These are phyloP conservation scores for Caryopteris hybrid DNA, from an alignment of 305 asterid genomes.

Conservation along the genomic window DNA sequence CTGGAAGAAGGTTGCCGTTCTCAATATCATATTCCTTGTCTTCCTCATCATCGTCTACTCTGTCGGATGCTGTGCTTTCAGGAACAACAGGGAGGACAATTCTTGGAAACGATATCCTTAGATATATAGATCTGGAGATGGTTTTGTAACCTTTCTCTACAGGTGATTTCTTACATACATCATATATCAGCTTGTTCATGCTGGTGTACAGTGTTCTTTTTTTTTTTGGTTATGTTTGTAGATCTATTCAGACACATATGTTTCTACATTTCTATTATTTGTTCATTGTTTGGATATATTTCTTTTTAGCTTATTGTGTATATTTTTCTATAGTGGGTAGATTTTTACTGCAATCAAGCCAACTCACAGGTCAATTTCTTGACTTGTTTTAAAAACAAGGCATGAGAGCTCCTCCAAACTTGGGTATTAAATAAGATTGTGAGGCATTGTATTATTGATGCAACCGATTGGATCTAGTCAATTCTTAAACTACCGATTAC, in stretches of 20 bases:
- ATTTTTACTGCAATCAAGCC: neutral
- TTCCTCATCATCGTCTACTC: constrained; percentile 83
- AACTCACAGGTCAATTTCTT: neutral
- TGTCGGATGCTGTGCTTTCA: constrained; percentile 86
- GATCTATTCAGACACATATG: neutral
- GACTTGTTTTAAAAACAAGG: neutral
- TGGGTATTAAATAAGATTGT: no score
- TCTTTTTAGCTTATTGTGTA: neutral
- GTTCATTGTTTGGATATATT: neutral
- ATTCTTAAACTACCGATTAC: no score
- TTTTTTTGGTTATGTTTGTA: neutral
- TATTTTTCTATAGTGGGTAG: neutral
- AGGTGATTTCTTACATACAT: constrained; percentile 9
- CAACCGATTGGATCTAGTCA: no score
- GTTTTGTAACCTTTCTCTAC: constrained; percentile 13
- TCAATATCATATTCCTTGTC: constrained; percentile 66
- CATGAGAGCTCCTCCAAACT: neutral
- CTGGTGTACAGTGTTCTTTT: constrained; percentile 24
- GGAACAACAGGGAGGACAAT: constrained; percentile 77
- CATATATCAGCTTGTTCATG: constrained; percentile 16
- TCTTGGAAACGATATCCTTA: constrained; percentile 77
- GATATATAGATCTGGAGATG: constrained; percentile 6
- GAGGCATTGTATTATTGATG: neutral
- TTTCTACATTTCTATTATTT: neutral
- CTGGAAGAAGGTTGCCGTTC: constrained; percentile 78